Conservation (phyloP, 192 early-diverging fungal species). For the Lobosporangium transversale region DNA sequence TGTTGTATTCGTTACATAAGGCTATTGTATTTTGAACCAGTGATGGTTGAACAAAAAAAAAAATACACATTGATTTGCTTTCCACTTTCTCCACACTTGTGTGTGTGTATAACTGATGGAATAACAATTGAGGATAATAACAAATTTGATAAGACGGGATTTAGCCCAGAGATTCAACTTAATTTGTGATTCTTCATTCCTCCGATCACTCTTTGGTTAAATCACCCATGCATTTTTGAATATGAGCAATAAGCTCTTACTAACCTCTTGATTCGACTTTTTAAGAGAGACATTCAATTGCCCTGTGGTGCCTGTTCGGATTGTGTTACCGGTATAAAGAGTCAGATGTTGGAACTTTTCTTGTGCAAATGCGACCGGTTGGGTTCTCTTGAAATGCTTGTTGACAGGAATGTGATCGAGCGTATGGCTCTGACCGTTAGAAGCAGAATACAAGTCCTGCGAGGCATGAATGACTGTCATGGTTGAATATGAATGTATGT, state of each 20-base stretch:
- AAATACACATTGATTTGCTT: not conserved
- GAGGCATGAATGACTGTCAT: constrained; percentile 38
- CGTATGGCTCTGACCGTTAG: constrained; percentile 3
- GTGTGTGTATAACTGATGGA: too few species aligned
- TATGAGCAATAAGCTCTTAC: not conserved
- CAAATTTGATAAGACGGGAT: too few species aligned
- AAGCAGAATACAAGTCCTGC: not conserved
- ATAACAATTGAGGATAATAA: too few species aligned
- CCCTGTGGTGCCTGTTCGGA: constrained; percentile 53
- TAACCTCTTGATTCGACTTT: constrained; percentile 62
- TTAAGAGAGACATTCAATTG: constrained; percentile 36
- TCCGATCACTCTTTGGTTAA: constrained; percentile 11
- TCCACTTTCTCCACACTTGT: not conserved
- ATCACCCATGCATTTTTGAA: too few species aligned
- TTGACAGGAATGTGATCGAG: not conserved
- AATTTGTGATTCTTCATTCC: too few species aligned
- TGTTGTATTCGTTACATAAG: too few species aligned
- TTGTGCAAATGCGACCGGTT: constrained; percentile 15
- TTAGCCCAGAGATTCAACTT: too few species aligned
- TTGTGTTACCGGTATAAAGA: constrained; percentile 60
- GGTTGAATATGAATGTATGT: not conserved
- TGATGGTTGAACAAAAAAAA: not conserved
- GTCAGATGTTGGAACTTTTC: constrained; percentile 49
- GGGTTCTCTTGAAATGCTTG: not conserved
- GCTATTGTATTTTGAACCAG: too few species aligned